Evolutionary conservation across 768 basidiomycete genomes (phyloP), one percentile per base, ranked within the genome.

Genomic region (Epithele typhae): DNA sequence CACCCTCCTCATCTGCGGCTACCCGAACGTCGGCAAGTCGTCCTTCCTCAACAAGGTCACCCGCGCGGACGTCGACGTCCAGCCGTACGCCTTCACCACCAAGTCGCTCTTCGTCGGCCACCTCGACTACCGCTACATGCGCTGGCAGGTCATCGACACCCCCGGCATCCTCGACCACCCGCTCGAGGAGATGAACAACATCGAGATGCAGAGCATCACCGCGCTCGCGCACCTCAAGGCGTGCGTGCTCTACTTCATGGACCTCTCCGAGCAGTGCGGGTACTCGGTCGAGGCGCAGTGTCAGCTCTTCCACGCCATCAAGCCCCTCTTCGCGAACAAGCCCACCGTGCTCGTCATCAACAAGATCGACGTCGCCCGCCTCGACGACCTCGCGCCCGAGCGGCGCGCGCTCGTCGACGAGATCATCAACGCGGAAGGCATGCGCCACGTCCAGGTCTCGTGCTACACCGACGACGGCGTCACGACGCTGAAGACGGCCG

Each of bases 31-130:
- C 63, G 96, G 96, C 46, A 99, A 99, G 72, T 96, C 93, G 12
- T 95, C 92, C 19, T 99, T 99, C 68, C 93, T 99, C 59, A 99
- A 99, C 83, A 98, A 98, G 69, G 92, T 99, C 62, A 98, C 96
- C 18, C 86, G 96, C 41, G 96, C 95, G 42, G 96, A 99, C 63
- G 96, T 99, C 59, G 96, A 99, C 64, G 96, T 99, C 24, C 95
- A 99, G 67, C 95, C 95, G 30, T 99, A 98, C 63, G 96, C 96
- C 1, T 99, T 99, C 74, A 99, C 96, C 37, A 99, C 96, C 24
- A 98, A 97, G 68, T 93, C 91, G 0, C 86, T 99, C 43, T 98
- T 98, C 63, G 90, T 99, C 59, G 96, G 96, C 1, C 96, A 99
- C 69, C 76, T 98, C 64, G 96, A 99, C 68, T 97, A 99, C 76